A percentile compares a stretch with the other conserved stretches of the same genome.
phyloP scores from a whole-genome alignment of 164 flowering plant species.

The Piper betle region DNA sequence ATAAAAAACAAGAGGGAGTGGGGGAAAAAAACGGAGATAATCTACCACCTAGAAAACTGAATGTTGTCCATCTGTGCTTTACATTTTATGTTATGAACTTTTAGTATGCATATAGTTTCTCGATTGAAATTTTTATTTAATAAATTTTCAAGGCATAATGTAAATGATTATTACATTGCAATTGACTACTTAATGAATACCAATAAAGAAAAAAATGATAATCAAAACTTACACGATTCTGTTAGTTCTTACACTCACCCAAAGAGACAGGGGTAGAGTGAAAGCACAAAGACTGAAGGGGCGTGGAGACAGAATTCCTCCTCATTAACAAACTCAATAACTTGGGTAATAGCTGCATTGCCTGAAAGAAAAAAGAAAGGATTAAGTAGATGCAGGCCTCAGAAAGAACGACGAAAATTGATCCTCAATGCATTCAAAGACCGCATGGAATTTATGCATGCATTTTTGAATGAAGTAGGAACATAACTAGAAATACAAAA shows the following conservation, averaged over 20 bases:
- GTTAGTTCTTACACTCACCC: conserved; percentile 43
- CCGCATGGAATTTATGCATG: too few relatives aligned
- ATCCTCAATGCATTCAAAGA: not conserved
- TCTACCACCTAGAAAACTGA: not conserved
- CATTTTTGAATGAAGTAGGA: too few relatives aligned
- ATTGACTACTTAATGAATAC: not conserved
- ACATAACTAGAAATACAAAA: too few relatives aligned
- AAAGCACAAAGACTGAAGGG: conserved; percentile 22
- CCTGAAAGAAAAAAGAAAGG: not conserved
- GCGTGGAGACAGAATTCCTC: conserved; percentile 12
- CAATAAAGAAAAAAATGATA: not conserved
- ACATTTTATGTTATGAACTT: too few relatives aligned
- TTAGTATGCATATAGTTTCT: too few relatives aligned
- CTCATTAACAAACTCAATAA: conserved; percentile 21
- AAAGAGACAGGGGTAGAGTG: conserved; percentile 41
- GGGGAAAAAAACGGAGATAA: not conserved
- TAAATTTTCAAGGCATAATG: not conserved
- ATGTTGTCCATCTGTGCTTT: not conserved
- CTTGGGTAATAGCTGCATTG: conserved; percentile 26
- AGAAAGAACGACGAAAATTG: not conserved
- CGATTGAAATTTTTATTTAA: too few relatives aligned
- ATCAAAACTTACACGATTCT: conserved; percentile 23
- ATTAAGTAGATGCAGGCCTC: not conserved
- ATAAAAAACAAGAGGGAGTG: not conserved
- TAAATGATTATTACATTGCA: not conserved